These are phyloP conservation scores for Penicillium dipodomyicola DNA, from an alignment of 495 filamentous ascomycete genomes.

Conservation along the genomic window DNA sequence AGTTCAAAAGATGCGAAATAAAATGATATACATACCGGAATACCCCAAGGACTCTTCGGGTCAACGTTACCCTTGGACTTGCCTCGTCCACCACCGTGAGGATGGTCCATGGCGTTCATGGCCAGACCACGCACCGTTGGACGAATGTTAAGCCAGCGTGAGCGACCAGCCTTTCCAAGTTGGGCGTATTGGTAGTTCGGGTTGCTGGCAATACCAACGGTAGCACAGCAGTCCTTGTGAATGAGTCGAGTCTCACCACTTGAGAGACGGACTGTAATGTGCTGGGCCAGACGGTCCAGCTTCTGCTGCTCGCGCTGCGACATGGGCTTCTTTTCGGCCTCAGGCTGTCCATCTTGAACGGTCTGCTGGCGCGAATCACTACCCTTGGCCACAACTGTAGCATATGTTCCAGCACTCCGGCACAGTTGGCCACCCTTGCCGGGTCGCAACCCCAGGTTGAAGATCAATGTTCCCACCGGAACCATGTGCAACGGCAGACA, in stretches of 20 bases:
- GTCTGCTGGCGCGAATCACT: conserved; percentile 53
- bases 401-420: conserved; percentile 88
- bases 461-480: conserved; percentile 85
- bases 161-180: conserved; percentile 90
- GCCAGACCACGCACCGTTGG: conserved; percentile 95
- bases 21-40: conserved; percentile 65
- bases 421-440: conserved; percentile 82
- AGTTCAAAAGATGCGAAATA: background rate
- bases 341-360: conserved; percentile 22
- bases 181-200: conserved; percentile 83
- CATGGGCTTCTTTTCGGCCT: conserved; percentile 35
- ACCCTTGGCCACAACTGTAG: conserved; percentile 80
- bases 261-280: conserved; percentile 78
- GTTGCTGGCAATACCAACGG: conserved; percentile 91
- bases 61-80: conserved; percentile 97
- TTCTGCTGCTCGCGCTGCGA: conserved; percentile 44
- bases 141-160: conserved; percentile 86
- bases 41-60: conserved; percentile 94
- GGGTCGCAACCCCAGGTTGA: conserved; percentile 76
- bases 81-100: conserved; percentile 96
- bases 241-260: conserved; percentile 89
- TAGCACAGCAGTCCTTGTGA: conserved; percentile 87
- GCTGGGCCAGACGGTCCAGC: conserved; percentile 56
- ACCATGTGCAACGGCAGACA: conserved; percentile 94
- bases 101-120: conserved; percentile 97